These are phyloP conservation scores for Phytophthora ramorum DNA, from an alignment of 352 stramenopile species.

Conservation along the genomic window DNA sequence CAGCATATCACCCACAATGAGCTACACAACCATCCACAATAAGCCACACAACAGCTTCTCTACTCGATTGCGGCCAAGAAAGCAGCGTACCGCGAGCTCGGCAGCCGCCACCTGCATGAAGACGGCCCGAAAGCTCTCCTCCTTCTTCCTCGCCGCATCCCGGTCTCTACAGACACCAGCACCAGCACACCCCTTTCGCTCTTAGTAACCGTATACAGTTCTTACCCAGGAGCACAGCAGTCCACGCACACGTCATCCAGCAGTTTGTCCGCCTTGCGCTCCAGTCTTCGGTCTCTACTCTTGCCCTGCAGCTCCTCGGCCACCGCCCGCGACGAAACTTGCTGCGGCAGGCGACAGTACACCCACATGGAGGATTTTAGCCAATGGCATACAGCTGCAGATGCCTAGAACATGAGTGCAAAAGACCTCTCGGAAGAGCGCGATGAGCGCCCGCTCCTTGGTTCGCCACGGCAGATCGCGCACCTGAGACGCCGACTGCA, in stretches of 20 bases:
- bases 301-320: conserved; percentile 40
- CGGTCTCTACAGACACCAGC: conserved; percentile 42
- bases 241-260: conserved; percentile 14
- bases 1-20: too few relatives aligned
- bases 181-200: background rate
- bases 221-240: too few relatives aligned
- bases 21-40: background rate
- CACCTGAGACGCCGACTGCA: conserved; percentile 50
- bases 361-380: background rate
- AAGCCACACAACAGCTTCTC: background rate
- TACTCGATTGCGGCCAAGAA: background rate
- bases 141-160: conserved; percentile 48
- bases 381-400: too few relatives aligned
- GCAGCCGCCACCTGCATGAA: conserved; percentile 62
- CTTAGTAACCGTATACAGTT: background rate
- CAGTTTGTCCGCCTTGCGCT: conserved; percentile 62
- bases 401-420: background rate
- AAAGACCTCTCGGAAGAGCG: conserved; percentile 60
- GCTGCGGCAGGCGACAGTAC: conserved; percentile 24
- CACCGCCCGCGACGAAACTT: conserved; percentile 49
- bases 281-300: conserved; percentile 45
- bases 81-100: conserved; percentile 51
- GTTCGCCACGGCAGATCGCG: conserved; percentile 57
- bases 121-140: conserved; percentile 62
- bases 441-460: conserved; percentile 51